These are phyloP conservation scores for Apiotrichum domesticum DNA, from an alignment of 1,284 basidiomycete genomes.

Conservation along the genomic window DNA sequence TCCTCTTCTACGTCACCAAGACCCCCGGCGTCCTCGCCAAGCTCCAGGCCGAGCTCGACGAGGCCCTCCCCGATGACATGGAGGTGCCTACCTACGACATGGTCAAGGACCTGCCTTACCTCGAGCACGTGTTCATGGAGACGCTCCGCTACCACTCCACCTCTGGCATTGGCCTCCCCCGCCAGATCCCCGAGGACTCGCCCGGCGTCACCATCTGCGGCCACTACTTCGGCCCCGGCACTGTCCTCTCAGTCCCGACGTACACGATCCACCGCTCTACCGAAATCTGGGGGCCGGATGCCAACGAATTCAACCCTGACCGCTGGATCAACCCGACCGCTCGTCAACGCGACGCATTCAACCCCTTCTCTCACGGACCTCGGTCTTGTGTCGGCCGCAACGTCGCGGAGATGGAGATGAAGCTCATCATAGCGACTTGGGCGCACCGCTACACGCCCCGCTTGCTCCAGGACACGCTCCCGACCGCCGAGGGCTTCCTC, in stretches of 20 bases:
- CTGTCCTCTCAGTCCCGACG: slow-evolving; percentile 16
- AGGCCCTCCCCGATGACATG: slow-evolving; percentile 59
- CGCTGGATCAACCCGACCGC: slow-evolving; percentile 10
- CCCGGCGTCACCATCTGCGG: slow-evolving; percentile 15
- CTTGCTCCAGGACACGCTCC: slow-evolving; percentile 13
- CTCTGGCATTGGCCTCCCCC: slow-evolving; percentile 69
- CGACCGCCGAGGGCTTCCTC: slow-evolving; percentile 17
- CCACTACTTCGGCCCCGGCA: slow-evolving; percentile 18
- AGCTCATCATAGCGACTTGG: slow-evolving; percentile 18
- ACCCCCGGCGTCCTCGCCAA: slow-evolving; percentile 62
- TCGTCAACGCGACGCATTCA: slow-evolving; percentile 21
- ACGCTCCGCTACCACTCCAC: slow-evolving; percentile 72
- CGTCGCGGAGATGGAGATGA: slow-evolving; percentile 22
- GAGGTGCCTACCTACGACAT: slow-evolving; percentile 53
- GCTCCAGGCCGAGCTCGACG: slow-evolving; percentile 74
- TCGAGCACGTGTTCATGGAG: slow-evolving; percentile 78
- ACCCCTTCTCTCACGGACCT: slow-evolving; percentile 28
- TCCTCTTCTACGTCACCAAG: slow-evolving; percentile 70
- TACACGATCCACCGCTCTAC: slow-evolving; percentile 52
- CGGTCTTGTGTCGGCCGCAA: slow-evolving; percentile 31
- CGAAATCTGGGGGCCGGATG: slow-evolving; percentile 56
- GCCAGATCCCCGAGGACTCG: slow-evolving; percentile 54
- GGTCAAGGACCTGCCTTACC: slow-evolving; percentile 64
- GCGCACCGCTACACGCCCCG: slow-evolving; percentile 16
- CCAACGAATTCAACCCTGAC: slow-evolving; percentile 35